Conservation (phyloP, 345 rosid genomes). For the Boechera divaricarpa region DNA sequence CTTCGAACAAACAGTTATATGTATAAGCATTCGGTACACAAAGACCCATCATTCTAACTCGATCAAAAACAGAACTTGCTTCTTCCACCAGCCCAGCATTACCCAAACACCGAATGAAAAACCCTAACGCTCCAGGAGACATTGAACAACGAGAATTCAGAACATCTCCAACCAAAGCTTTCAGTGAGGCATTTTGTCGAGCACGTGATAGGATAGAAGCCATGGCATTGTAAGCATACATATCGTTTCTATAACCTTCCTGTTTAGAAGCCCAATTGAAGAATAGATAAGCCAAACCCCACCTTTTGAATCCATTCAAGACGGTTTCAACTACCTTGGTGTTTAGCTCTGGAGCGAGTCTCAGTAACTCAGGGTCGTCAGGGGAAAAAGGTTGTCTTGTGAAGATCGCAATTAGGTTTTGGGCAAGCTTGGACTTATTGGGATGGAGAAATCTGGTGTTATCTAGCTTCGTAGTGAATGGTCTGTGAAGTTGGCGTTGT, state of each 20-base stretch:
- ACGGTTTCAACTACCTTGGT: conserved; percentile 71
- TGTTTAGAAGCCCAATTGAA: conserved; percentile 75
- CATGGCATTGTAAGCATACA: conserved; percentile 85
- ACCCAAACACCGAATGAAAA: conserved; percentile 78
- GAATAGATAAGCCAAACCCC: conserved; percentile 64
- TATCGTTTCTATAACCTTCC: conserved; percentile 62
- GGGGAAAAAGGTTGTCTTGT: conserved; percentile 55
- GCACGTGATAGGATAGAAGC: conserved; percentile 85
- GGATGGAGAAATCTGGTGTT: conserved; percentile 39
- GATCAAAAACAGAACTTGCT: conserved; percentile 73
- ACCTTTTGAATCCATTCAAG: conserved; percentile 54
- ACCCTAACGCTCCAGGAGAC: conserved; percentile 85
- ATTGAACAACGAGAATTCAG: conserved; percentile 60
- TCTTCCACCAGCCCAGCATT: conserved; percentile 66
- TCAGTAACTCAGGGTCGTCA: conserved; percentile 53
- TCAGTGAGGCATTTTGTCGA: conserved; percentile 86
- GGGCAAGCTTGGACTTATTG: conserved; percentile 45
- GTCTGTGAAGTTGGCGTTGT: conserved; percentile 39
- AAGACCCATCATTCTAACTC: conserved; percentile 55
- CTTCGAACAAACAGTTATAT: conserved; percentile 85
- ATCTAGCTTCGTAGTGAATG: conserved; percentile 38
- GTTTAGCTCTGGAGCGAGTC: conserved; percentile 62
- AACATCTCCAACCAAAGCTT: conserved; percentile 52
- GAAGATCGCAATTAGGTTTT: conserved; percentile 59
- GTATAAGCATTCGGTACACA: conserved; percentile 71